Percentiles rank a stretch among this genome's conserved stretches.
Evolutionary conservation across 169 alveolate genomes (phyloP).

Genomic region (Neospora caninum): DNA sequence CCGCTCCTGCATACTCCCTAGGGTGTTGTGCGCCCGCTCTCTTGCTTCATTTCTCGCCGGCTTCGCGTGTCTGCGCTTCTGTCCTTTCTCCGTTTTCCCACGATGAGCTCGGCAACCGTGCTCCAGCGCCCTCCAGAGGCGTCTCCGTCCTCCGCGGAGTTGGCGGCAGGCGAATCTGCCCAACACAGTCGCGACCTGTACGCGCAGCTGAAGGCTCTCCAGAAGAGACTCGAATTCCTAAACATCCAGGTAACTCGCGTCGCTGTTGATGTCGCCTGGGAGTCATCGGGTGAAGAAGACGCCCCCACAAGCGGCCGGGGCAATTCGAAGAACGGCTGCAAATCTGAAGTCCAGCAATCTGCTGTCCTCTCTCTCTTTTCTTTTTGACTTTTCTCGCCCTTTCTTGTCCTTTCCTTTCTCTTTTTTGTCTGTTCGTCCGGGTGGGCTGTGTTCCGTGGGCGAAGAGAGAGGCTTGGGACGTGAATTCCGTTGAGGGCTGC

Average conservation of each 20-base stretch:
- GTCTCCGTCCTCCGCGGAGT: background rate
- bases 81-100: background rate
- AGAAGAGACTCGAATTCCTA: slow-evolving; percentile 60
- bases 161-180: background rate
- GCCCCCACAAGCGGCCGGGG: too few species aligned
- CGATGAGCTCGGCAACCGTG: background rate
- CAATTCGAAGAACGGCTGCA: too few species aligned
- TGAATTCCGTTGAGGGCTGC: too few species aligned
- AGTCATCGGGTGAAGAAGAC: too few species aligned
- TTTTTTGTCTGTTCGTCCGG: background rate
- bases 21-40: too few species aligned
- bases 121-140: background rate
- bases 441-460: background rate
- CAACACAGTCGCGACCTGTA: slow-evolving; percentile 15
- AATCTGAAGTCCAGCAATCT: background rate
- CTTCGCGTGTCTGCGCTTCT: too few species aligned
- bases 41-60: too few species aligned
- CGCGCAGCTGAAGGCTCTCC: slow-evolving; percentile 57
- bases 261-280: too few species aligned
- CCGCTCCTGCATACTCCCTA: too few species aligned
- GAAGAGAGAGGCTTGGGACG: background rate
- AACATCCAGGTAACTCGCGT: slow-evolving; percentile 41
- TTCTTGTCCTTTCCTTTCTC: background rate
- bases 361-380: background rate
- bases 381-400: background rate